These are phyloP conservation scores for Podila epicladia DNA, from an alignment of 192 early-diverging fungal genomes.

Conservation along the genomic window DNA sequence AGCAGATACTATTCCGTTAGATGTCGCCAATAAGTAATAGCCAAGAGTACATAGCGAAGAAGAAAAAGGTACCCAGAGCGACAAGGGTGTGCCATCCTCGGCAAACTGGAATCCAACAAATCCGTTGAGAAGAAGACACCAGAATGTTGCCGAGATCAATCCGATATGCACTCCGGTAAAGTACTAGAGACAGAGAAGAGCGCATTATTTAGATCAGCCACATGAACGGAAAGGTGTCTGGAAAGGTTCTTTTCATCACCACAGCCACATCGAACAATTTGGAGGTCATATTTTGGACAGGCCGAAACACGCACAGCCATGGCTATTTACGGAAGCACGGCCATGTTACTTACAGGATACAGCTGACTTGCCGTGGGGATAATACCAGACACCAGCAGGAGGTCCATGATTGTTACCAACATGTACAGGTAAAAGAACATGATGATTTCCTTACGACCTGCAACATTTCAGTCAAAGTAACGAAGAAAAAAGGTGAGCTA, in stretches of 20 bases:
- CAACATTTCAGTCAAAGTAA: neutral
- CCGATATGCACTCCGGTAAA: conserved; percentile 77
- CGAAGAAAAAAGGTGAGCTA: neutral
- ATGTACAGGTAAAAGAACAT: conserved; percentile 92
- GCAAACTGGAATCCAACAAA: conserved; percentile 92
- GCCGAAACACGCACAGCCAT: neutral
- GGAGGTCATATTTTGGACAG: neutral
- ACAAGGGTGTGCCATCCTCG: conserved; percentile 87
- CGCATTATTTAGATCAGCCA: conserved; percentile 1
- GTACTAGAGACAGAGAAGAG: conserved; percentile 59
- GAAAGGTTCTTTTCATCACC: neutral
- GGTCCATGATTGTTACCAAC: conserved; percentile 75
- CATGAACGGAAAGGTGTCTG: neutral
- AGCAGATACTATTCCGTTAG: neutral
- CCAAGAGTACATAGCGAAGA: neutral
- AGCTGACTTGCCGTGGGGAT: conserved; percentile 71
- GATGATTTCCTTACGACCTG: conserved; percentile 90
- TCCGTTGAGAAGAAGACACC: conserved; percentile 86
- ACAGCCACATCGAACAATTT: neutral
- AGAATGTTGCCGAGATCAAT: conserved; percentile 80
- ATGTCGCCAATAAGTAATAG: neutral
- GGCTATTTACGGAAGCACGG: neutral
- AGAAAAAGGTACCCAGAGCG: conserved; percentile 77
- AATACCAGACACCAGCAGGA: conserved; percentile 81
- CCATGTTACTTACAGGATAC: conserved; percentile 66